These are phyloP conservation scores for Pleurotus giganteus DNA, from an alignment of 768 basidiomycete genomes.

Conservation along the genomic window DNA sequence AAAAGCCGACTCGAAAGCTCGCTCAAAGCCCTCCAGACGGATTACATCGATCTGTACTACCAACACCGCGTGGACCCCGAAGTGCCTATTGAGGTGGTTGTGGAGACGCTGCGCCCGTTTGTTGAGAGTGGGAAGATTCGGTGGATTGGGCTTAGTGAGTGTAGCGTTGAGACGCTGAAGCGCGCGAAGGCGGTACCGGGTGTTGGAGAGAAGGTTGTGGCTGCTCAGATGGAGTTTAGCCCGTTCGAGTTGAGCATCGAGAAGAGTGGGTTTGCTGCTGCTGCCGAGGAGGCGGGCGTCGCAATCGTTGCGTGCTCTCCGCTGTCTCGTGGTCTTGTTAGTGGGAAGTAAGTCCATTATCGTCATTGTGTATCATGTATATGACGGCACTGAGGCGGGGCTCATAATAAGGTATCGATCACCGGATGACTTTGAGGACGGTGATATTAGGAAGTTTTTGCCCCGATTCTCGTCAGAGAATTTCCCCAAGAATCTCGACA, in stretches of 20 bases:
- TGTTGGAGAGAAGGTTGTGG: constrained; percentile 23
- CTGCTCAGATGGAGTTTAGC: constrained; percentile 30
- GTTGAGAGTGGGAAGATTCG: constrained; percentile 26
- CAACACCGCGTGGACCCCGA: constrained; percentile 30
- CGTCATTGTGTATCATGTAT: constrained; percentile 4
- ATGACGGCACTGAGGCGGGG: neutral
- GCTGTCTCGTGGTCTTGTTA: constrained; percentile 33
- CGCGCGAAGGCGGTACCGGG: constrained; percentile 26
- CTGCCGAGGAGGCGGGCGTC: constrained; percentile 27
- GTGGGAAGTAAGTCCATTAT: constrained; percentile 20
- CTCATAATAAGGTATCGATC: constrained; percentile 29
- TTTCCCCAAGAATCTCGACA: constrained; percentile 40
- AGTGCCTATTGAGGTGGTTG: constrained; percentile 26
- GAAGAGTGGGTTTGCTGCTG: constrained; percentile 23
- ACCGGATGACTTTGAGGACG: constrained; percentile 32
- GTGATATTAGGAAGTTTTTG: constrained; percentile 29
- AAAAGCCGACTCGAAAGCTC: constrained; percentile 13
- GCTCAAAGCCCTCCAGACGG: constrained; percentile 16
- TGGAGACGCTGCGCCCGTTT: constrained; percentile 32
- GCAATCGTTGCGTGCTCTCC: constrained; percentile 30
- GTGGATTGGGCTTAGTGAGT: constrained; percentile 32
- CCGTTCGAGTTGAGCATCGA: constrained; percentile 25
- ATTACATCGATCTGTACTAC: constrained; percentile 40
- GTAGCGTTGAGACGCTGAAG: constrained; percentile 23
- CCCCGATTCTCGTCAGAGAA: constrained; percentile 36